phyloP scores from a whole-genome alignment of 352 stramenopile species.

The Pythium folliculosum region DNA sequence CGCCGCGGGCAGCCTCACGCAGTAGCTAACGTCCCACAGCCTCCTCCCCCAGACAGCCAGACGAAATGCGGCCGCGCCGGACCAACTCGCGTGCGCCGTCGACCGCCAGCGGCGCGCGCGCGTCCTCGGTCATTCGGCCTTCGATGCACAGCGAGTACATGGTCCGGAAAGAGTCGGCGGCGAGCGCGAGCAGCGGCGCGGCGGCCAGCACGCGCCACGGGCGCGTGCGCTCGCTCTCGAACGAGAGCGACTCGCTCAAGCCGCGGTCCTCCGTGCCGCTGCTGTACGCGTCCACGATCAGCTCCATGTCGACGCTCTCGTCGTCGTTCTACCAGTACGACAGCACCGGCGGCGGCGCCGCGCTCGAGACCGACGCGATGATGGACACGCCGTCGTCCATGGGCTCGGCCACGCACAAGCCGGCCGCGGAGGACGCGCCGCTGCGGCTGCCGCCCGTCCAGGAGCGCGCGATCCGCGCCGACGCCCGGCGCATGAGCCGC shows the following conservation, averaged over 20 bases:
- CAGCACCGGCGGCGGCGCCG: constrained; percentile 6
- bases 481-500: constrained; percentile 17
- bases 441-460: constrained; percentile 19
- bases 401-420: constrained; percentile 2
- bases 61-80: neutral
- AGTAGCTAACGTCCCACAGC: too few species aligned
- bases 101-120: neutral
- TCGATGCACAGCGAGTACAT: constrained; percentile 29
- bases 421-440: constrained; percentile 5
- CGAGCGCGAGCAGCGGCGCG: neutral
- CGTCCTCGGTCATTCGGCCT: constrained; percentile 16
- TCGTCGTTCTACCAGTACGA: constrained; percentile 30
- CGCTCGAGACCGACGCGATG: constrained; percentile 6
- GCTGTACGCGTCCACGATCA: constrained; percentile 28
- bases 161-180: constrained; percentile 7
- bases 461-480: constrained; percentile 17
- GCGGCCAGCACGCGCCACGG: neutral
- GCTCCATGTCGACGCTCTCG: constrained; percentile 30
- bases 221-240: constrained; percentile 19
- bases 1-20: neutral
- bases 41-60: neutral
- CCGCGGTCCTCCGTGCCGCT: constrained; percentile 20
- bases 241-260: constrained; percentile 25
- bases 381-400: constrained; percentile 10
- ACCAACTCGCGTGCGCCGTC: too few species aligned